Conservation (phyloP, 192 early-diverging fungal species). For the Backusella circina region DNA sequence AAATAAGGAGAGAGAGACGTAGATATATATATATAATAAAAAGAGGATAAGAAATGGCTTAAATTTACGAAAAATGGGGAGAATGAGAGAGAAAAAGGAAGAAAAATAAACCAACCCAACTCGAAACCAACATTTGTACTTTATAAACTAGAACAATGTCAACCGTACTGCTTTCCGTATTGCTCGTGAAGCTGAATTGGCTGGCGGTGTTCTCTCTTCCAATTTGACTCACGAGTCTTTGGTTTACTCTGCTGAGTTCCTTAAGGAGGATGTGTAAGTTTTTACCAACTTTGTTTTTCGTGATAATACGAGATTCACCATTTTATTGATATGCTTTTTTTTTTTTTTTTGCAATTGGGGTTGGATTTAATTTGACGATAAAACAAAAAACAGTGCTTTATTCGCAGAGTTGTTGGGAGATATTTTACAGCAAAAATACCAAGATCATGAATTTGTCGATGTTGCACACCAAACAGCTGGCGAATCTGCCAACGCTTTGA, state of each 20-base stretch:
- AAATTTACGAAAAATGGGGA: neutral
- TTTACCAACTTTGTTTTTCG: neutral
- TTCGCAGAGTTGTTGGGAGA: constrained; percentile 83
- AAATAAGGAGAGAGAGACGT: neutral
- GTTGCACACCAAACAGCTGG: constrained; percentile 56
- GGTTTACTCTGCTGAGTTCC: constrained; percentile 83
- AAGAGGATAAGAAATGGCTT: neutral
- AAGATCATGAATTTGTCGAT: constrained; percentile 84
- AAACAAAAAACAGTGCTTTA: constrained; percentile 39
- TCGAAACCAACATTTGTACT: neutral
- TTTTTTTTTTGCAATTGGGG: neutral
- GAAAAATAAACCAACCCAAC: neutral
- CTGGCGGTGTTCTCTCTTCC: constrained; percentile 81
- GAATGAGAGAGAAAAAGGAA: neutral
- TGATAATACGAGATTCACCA: neutral
- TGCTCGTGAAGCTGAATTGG: constrained; percentile 87
- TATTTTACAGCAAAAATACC: constrained; percentile 75
- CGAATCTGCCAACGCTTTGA: constrained; percentile 64
- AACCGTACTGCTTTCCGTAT: constrained; percentile 82
- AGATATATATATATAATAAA: neutral
- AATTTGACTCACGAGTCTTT: constrained; percentile 81
- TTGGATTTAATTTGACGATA: neutral
- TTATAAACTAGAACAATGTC: constrained; percentile 61
- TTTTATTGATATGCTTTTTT: neutral
- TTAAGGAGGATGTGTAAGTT: constrained; percentile 84